These are phyloP conservation scores for Agaricus subrufescens DNA, from an alignment of 768 basidiomycete species.

Conservation along the genomic window DNA sequence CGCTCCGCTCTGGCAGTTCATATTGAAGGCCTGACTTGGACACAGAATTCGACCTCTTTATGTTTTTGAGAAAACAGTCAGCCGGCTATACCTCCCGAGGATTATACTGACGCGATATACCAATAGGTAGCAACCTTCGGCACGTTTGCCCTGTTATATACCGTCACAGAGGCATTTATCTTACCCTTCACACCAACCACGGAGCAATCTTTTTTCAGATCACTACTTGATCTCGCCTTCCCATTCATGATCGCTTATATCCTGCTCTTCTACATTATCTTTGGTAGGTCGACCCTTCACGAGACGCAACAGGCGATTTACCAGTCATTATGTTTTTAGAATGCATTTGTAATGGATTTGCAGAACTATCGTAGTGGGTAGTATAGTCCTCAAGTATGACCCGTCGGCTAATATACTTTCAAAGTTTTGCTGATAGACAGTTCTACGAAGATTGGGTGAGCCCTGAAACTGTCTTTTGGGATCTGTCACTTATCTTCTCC, in stretches of 20 bases:
- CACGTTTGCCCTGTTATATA: conserved; percentile 90
- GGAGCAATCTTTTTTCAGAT: conserved; percentile 69
- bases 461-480: neutral
- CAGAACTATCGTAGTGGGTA: conserved; percentile 81
- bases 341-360: conserved; percentile 95
- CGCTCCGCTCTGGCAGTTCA: conserved; percentile 15
- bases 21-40: neutral
- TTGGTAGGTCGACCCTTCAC: conserved; percentile 43
- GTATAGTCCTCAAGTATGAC: no score
- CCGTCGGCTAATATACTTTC: conserved; percentile 5
- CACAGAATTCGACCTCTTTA: conserved; percentile 71
- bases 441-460: conserved; percentile 96
- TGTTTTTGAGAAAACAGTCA: conserved; percentile 68
- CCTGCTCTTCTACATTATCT: conserved; percentile 81
- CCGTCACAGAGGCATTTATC: conserved; percentile 93
- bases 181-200: conserved; percentile 70
- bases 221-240: conserved; percentile 79
- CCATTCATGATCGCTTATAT: conserved; percentile 95
- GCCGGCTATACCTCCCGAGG: conserved; percentile 3
- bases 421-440: conserved; percentile 91
- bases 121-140: conserved; percentile 84
- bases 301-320: neutral
- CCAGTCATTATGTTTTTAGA: conserved; percentile 38
- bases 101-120: conserved; percentile 17
- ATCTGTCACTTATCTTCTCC: neutral